A percentile compares a stretch with the other conserved stretches of the same genome.
Evolutionary conservation across 805 yeast genomes (phyloP).

Genomic region (Nakazawaea holstii): DNA sequence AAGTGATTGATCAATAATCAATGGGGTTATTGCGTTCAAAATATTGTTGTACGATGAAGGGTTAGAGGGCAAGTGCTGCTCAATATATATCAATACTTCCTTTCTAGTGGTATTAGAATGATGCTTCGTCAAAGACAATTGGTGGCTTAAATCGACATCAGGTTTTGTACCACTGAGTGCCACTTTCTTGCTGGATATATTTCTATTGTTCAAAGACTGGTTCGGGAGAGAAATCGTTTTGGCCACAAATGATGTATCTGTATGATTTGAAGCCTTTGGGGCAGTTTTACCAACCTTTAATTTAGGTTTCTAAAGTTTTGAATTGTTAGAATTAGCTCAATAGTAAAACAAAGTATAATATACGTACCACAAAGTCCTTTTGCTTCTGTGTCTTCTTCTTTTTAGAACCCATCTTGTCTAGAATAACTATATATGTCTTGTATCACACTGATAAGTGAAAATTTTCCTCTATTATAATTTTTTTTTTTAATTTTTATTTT

Average conservation of each 20-base stretch:
- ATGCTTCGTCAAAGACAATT: constrained; percentile 68
- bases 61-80: constrained; percentile 45
- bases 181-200: constrained; percentile 10
- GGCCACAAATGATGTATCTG: constrained; percentile 82
- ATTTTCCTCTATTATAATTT: background rate
- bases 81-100: constrained; percentile 57
- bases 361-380: constrained; percentile 55
- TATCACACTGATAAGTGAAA: background rate
- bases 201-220: constrained; percentile 25
- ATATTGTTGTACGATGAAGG: constrained; percentile 53
- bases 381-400: constrained; percentile 58
- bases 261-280: constrained; percentile 65
- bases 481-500: background rate
- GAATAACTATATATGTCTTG: background rate
- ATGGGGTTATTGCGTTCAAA: constrained; percentile 51
- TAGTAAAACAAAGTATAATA: background rate
- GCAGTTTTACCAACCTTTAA: constrained; percentile 84
- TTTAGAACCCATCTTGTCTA: constrained; percentile 38
- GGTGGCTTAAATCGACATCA: constrained; percentile 48
- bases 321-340: background rate
- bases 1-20: constrained; percentile 61
- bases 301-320: constrained; percentile 48
- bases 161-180: background rate
- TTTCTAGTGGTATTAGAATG: constrained; percentile 67
- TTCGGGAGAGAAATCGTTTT: constrained; percentile 41